Conservation (phyloP, 805 yeast species). For the Wickerhamomyces bisporus region DNA sequence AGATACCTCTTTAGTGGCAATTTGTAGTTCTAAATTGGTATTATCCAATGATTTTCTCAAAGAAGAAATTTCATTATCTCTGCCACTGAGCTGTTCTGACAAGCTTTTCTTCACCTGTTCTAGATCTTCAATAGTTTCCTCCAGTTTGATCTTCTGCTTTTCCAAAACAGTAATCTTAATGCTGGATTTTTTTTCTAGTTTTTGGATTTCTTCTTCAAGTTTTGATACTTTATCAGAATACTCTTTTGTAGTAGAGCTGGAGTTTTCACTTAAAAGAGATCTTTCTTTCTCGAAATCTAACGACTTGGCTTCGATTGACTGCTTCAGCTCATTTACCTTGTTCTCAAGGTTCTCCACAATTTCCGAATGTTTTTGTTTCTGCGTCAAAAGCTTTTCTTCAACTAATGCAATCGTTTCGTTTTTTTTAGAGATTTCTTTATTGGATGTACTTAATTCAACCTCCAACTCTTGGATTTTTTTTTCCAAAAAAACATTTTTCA, state of each 20-base stretch:
- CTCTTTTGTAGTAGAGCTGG: conserved; percentile 45
- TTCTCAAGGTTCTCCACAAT: conserved; percentile 23
- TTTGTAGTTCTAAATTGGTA: background rate
- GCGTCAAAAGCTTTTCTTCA: conserved; percentile 17
- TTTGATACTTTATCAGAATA: conserved; percentile 40
- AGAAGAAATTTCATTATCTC: background rate
- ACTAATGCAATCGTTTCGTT: conserved; percentile 13
- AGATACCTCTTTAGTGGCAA: background rate
- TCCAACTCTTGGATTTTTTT: background rate
- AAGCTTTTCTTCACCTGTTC: conserved; percentile 6
- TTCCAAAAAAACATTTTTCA: too few species aligned
- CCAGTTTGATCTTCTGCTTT: conserved; percentile 9
- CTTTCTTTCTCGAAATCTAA: conserved; percentile 49
- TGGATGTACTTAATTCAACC: background rate
- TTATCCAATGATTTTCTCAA: too few species aligned
- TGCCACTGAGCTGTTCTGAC: background rate
- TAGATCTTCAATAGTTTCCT: conserved; percentile 13
- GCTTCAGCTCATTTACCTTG: conserved; percentile 26
- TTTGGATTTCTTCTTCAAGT: conserved; percentile 32
- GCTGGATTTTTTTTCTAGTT: conserved; percentile 7
- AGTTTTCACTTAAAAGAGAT: conserved; percentile 39
- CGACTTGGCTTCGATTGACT: conserved; percentile 32
- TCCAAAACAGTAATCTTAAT: conserved; percentile 7
- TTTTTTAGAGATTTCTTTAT: conserved; percentile 7
- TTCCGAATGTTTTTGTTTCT: conserved; percentile 15